A percentile compares a stretch with the other conserved stretches of the same genome.
These are phyloP conservation scores for Ogataea sp. DNA, from an alignment of 805 yeast genomes.

Conservation along the genomic window DNA sequence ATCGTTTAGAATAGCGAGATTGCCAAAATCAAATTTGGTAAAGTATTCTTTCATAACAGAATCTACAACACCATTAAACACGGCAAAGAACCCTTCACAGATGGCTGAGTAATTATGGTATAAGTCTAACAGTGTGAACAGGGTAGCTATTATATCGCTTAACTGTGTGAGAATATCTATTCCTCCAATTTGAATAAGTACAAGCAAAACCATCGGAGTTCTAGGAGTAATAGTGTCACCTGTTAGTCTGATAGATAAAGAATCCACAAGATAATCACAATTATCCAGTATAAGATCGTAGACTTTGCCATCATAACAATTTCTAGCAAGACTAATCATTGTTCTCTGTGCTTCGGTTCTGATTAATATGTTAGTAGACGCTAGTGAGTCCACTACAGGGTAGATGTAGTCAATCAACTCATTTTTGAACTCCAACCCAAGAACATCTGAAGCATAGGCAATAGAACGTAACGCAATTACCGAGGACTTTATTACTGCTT, in stretches of 20 bases:
- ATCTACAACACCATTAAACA: conserved; percentile 53
- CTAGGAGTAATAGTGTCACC: conserved; percentile 69
- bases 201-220: conserved; percentile 59
- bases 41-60: conserved; percentile 36
- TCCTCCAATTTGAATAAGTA: conserved; percentile 67
- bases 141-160: conserved; percentile 56
- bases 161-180: conserved; percentile 53
- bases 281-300: conserved; percentile 51
- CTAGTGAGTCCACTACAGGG: conserved; percentile 66
- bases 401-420: conserved; percentile 66
- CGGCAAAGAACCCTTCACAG: conserved; percentile 64
- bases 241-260: conserved; percentile 62
- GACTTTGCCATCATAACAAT: conserved; percentile 50
- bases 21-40: conserved; percentile 16
- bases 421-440: conserved; percentile 34
- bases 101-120: conserved; percentile 76
- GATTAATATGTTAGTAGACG: conserved; percentile 39
- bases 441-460: conserved; percentile 18
- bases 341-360: conserved; percentile 48
- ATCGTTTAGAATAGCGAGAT: conserved; percentile 7
- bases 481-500: conserved; percentile 7
- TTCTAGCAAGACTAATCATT: conserved; percentile 38
- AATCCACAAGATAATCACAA: conserved; percentile 74
- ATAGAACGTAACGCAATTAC: conserved; percentile 39
- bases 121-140: conserved; percentile 71